Evolutionary conservation across 179 eudicot species (phyloP), one percentile per base, ranked within the genome.

Genomic region (Sideroxylon spinosum): DNA sequence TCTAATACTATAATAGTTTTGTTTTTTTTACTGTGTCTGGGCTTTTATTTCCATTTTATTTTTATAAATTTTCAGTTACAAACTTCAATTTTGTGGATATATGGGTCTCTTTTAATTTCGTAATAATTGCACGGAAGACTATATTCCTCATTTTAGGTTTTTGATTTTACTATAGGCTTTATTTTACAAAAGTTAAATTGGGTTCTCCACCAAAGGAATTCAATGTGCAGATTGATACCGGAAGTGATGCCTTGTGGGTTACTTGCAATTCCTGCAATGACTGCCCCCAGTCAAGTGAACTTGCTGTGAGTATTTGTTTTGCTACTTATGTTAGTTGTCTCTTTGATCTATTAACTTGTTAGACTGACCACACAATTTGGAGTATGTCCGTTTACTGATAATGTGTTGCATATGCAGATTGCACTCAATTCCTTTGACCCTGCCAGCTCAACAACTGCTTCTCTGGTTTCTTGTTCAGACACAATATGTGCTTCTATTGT

Each of bases 191-290:
- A 80, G 87, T 95, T 59, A 88, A 86, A 86, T 61, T 95, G 85
- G 98, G 97, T 10, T 82, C 91, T 73, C 98, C 98, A 26, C 90
- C 98, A 46, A 89, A 82, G 83, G 95, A 89, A 78, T 95, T 89
- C 85, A 87, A 86, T 81, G 98, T 95, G 74, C 98, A 94, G 81
- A 93, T 93, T 78, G 97, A 94, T 82, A 94, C 97, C 1, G 97
- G 98, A 79, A 94, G 98, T 85, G 98, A 95, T 82, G 87, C 89
- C 55, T 87, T 94, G 83, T 94, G 98, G 98, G 87, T 92, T 79
- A 85, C 90, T 69, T 94, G 97, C 87, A 83, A 68, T 71, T 86
- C 93, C 53, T 94, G 98, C 84, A 71, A 78, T 50, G 86, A 93
- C 76, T 93, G 98, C 80, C 98, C 98, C 48, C 85, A 79, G 29